Conservation (phyloP, 106 monocot genomes). For the Chionographis japonica region DNA sequence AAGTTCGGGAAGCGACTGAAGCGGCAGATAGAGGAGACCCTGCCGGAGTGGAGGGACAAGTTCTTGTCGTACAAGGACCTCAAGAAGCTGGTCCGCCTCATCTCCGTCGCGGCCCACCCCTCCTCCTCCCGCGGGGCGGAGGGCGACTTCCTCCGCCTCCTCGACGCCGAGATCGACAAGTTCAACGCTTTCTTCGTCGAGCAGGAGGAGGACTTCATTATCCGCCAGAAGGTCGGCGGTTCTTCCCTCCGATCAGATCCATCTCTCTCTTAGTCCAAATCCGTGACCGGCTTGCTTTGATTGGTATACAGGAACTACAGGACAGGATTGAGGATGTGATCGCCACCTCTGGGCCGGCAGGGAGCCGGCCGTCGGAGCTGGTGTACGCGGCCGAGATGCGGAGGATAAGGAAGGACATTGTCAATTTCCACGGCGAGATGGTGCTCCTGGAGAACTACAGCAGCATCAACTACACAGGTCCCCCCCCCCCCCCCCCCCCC, state of each 20-base stretch:
- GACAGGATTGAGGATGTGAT: slow-evolving; percentile 43
- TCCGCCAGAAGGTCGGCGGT: slow-evolving; percentile 43
- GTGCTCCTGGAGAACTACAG: slow-evolving; percentile 88
- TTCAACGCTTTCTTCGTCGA: slow-evolving; percentile 87
- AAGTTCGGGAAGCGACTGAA: slow-evolving; percentile 92
- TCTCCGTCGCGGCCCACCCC: slow-evolving; percentile 12
- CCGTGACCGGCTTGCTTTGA: neutral
- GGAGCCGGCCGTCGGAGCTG: slow-evolving; percentile 13
- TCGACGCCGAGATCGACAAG: slow-evolving; percentile 72
- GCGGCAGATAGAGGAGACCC: slow-evolving; percentile 71
- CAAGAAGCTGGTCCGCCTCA: slow-evolving; percentile 62
- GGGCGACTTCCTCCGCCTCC: slow-evolving; percentile 50
- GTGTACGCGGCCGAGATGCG: slow-evolving; percentile 37
- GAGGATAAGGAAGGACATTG: slow-evolving; percentile 53
- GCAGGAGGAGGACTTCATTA: slow-evolving; percentile 85
- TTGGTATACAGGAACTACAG: slow-evolving; percentile 42
- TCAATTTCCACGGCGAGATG: slow-evolving; percentile 92
- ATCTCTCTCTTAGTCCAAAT: neutral
- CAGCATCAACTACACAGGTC: slow-evolving; percentile 92
- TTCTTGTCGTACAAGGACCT: slow-evolving; percentile 85
- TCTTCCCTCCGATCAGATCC: too few species aligned
- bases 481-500: neutral
- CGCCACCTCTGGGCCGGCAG: neutral
- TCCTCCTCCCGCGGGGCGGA: slow-evolving; percentile 11
- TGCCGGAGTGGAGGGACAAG: slow-evolving; percentile 80